Evolutionary conservation across 116 monocot genomes (phyloP).

Genomic region (Zostera marina): DNA sequence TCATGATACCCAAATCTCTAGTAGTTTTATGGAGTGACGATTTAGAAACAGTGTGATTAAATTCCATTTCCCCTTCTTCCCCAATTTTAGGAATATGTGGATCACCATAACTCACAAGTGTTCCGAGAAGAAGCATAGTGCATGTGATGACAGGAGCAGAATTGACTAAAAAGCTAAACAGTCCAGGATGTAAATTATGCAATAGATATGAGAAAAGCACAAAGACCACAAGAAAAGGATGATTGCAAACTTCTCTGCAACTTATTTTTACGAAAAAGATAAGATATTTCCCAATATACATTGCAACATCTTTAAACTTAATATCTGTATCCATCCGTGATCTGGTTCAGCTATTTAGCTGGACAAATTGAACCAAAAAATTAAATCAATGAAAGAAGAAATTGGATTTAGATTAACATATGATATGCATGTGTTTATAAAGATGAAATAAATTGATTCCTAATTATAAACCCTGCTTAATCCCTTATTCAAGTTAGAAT

Average conservation of each 20-base stretch:
- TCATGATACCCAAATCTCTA: slow-evolving; percentile 12
- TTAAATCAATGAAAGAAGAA: not conserved
- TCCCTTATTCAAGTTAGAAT: too few species aligned
- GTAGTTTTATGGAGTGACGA: slow-evolving; percentile 7
- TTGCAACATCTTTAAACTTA: not conserved
- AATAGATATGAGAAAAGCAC: slow-evolving; percentile 24
- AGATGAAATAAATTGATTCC: too few species aligned
- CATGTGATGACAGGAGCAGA: slow-evolving; percentile 57
- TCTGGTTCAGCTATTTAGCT: not conserved
- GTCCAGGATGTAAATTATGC: slow-evolving; percentile 25
- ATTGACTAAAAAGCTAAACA: slow-evolving; percentile 40
- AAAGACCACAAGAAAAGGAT: slow-evolving; percentile 28
- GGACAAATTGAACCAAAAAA: not conserved
- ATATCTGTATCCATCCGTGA: not conserved
- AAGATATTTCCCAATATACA: slow-evolving; percentile 1
- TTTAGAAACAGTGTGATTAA: slow-evolving; percentile 18
- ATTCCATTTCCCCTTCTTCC: slow-evolving; percentile 7
- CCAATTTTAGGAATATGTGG: slow-evolving; percentile 31
- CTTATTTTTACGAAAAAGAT: slow-evolving; percentile 10
- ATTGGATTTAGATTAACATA: too few species aligned
- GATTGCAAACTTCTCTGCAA: slow-evolving; percentile 18
- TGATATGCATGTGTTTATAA: too few species aligned
- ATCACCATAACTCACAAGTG: slow-evolving; percentile 48
- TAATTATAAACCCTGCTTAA: too few species aligned
- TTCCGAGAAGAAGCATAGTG: slow-evolving; percentile 47